phyloP scores from a whole-genome alignment of 352 stramenopile species.

The Phytophthora cajani region DNA sequence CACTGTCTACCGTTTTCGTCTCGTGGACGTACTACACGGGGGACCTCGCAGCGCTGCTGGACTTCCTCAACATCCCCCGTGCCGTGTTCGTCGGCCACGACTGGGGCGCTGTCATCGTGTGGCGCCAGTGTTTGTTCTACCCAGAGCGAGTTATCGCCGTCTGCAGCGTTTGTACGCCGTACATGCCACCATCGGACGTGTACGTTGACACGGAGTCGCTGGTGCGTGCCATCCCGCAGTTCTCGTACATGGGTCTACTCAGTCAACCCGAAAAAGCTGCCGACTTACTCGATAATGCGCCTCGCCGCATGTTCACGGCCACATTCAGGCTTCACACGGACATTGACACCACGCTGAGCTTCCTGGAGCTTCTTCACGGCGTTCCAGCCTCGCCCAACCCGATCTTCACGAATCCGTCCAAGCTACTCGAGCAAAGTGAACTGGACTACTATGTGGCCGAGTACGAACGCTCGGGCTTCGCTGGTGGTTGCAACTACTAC shows the following conservation, averaged over 20 bases:
- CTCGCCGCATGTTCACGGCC: conserved; percentile 56
- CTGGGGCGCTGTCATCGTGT: conserved; percentile 65
- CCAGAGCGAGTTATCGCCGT: conserved; percentile 54
- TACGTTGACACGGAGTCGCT: conserved; percentile 54
- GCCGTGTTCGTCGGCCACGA: conserved; percentile 76
- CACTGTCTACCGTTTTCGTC: no score
- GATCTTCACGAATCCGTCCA: conserved; percentile 47
- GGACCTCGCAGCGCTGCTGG: conserved; percentile 54
- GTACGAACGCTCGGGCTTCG: conserved; percentile 62
- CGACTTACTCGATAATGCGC: conserved; percentile 42
- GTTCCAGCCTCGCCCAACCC: conserved; percentile 39
- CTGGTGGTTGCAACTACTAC: conserved; percentile 62
- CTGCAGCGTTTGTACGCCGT: conserved; percentile 69
- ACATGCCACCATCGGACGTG: conserved; percentile 48
- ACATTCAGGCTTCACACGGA: conserved; percentile 56
- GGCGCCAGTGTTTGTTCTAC: conserved; percentile 72
- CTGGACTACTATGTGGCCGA: conserved; percentile 66
- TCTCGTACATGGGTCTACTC: conserved; percentile 73
- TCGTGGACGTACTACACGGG: no score
- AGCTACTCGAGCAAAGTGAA: conserved; percentile 53
- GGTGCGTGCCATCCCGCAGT: conserved; percentile 53
- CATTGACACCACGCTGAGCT: conserved; percentile 27
- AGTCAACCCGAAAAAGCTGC: conserved; percentile 42
- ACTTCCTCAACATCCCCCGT: conserved; percentile 65
- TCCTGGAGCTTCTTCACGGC: conserved; percentile 34